Conservation (phyloP, 148 eudicot species). For the Chenopodium formosanum region DNA sequence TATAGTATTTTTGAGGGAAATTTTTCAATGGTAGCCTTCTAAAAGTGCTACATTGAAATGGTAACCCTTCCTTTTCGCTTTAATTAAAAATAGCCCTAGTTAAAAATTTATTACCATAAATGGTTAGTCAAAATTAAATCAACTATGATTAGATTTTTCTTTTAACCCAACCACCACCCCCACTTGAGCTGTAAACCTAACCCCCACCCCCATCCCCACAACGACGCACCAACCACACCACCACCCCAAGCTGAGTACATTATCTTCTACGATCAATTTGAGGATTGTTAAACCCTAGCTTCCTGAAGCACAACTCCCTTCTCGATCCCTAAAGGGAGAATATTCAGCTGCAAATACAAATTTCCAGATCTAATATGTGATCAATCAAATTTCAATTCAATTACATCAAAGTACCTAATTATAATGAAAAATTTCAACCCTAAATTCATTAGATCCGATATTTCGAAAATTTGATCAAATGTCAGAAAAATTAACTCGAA, state of each 20-base stretch:
- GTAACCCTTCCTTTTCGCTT: too few species aligned
- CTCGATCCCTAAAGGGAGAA: constrained; percentile 84
- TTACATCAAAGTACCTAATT: constrained; percentile 4
- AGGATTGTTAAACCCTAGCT: constrained; percentile 94
- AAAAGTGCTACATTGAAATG: too few species aligned
- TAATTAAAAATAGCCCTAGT: too few species aligned
- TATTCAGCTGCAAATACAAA: constrained; percentile 56
- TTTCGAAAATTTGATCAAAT: constrained; percentile 11
- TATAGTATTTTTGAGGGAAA: too few species aligned
- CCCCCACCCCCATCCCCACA: too few species aligned
- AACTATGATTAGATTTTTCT: too few species aligned
- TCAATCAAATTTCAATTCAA: constrained; percentile 7
- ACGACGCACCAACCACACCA: too few species aligned
- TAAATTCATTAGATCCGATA: constrained; percentile 24
- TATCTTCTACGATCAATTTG: constrained; percentile 75
- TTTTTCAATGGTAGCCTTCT: too few species aligned
- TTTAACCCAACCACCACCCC: too few species aligned
- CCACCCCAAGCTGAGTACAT: constrained; percentile 56
- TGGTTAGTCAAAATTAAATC: too few species aligned
- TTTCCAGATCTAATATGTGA: constrained; percentile 25
- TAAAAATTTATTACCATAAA: too few species aligned
- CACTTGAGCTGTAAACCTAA: too few species aligned
- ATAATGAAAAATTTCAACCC: neutral
- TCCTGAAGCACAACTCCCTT: constrained; percentile 95
- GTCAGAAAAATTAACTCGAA: neutral